phyloP scores from a whole-genome alignment of 2,329 filamentous ascomycete genomes.

The Bimuria novae-zelandiae region DNA sequence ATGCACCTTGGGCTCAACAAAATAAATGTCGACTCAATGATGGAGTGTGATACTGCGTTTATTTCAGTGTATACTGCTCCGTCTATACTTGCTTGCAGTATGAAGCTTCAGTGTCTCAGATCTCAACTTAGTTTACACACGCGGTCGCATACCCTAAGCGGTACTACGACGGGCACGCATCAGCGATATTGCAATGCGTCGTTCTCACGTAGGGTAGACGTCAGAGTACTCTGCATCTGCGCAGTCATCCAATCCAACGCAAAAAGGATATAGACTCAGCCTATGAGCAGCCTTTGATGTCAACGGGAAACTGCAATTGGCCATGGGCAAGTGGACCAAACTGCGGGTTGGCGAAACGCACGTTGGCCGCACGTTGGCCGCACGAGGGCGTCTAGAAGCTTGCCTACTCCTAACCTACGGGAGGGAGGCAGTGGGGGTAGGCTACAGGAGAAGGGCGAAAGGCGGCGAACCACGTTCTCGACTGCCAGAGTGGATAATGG shows the following conservation, averaged over 20 bases:
- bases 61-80: too few relatives aligned
- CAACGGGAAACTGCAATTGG: not conserved
- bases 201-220: too few relatives aligned
- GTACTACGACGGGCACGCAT: too few relatives aligned
- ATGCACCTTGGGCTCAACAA: too few relatives aligned
- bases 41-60: too few relatives aligned
- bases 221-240: too few relatives aligned
- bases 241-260: not conserved
- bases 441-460: not conserved
- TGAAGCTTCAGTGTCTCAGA: too few relatives aligned
- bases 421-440: not conserved
- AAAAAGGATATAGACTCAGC: not conserved
- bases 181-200: too few relatives aligned
- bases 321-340: not conserved
- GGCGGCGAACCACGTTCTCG: not conserved
- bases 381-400: slow-evolving; percentile 1
- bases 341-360: not conserved
- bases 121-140: too few relatives aligned
- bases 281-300: not conserved
- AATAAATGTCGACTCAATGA: too few relatives aligned
- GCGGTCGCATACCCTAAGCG: too few relatives aligned
- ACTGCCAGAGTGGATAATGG: not conserved
- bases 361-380: slow-evolving; percentile 2
- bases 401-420: not conserved
- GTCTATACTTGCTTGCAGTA: too few relatives aligned